Evolutionary conservation across 345 rosid genomes (phyloP), one percentile per base, ranked within the genome.

Genomic region (Melaleuca quinquenervia): DNA sequence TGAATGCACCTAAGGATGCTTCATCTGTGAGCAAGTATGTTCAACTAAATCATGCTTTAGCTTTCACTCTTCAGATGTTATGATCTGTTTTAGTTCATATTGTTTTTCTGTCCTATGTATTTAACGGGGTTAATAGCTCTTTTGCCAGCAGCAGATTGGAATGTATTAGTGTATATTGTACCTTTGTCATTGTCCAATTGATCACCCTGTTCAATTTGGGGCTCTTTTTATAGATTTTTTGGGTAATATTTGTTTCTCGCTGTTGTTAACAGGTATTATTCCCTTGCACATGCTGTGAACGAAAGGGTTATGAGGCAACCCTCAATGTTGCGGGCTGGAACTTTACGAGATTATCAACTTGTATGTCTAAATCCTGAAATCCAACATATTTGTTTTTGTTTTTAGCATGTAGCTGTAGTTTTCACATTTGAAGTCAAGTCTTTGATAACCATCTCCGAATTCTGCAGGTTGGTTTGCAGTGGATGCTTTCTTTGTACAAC

Each of bases 401-500:
- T 49, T 48, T 51, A 27, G 78, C 26, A 32, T 41, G 6, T 70
- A 32, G 78, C 48, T 70, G 26, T 32, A 70, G n/a, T 22, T 18
- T 56, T 56, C 48, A 60, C 82, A 9, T 58, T 70, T 52, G 29
- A 84, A 53, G 36, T 24, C 27, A 48, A 24, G 45, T 84, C 45
- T 84, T 44, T 49, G 76, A 41, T 87, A 82, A 86, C 88, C 51
- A 75, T 45, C 52, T 75, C 89, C 20, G 52, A 62, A 87, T 83
- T 84, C 62, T 85, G 86, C 90, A 98, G 99, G 98, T 98, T 91
- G 99, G 99, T 83, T 93, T 98, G 90, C 99, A 98, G 60, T 98
- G 99, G 99, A 98, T 98, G 99, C 98, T 98, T 91, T 96, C 99
- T 45, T 90, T 98, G 91, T 98, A 98, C 86, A 98, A 98, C 87